These are phyloP conservation scores for Xylaria sp. DNA, from an alignment of 2,329 filamentous ascomycete species.

Conservation along the genomic window DNA sequence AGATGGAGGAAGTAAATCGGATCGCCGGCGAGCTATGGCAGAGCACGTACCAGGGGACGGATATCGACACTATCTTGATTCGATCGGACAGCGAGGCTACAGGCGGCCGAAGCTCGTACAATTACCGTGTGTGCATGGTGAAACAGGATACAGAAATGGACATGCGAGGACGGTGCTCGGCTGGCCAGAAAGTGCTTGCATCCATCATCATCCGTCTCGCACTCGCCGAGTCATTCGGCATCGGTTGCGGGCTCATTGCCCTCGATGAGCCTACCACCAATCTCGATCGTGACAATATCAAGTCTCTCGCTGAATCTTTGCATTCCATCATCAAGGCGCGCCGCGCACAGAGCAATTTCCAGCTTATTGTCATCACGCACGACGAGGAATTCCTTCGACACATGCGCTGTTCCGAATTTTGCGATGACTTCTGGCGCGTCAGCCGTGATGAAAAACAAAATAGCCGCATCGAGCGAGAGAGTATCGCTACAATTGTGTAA, in stretches of 20 bases:
- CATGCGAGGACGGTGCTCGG: constrained; percentile 97
- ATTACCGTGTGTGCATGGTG: constrained; percentile 98
- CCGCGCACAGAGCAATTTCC: constrained; percentile 90
- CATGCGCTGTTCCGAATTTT: constrained; percentile 95
- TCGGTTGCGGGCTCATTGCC: constrained; percentile 95
- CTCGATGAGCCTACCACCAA: constrained; percentile 98
- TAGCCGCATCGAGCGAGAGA: constrained; percentile 81
- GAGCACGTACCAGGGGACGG: constrained; percentile 94
- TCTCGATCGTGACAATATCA: constrained; percentile 94
- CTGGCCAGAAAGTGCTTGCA: constrained; percentile 95
- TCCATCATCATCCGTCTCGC: constrained; percentile 98
- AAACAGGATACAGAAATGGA: constrained; percentile 99
- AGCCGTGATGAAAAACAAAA: constrained; percentile 86
- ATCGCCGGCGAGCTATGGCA: constrained; percentile 98
- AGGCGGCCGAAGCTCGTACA: constrained; percentile 83
- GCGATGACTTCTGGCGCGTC: constrained; percentile 90
- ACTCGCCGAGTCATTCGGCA: constrained; percentile 93
- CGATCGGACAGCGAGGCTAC: constrained; percentile 86
- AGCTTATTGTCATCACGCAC: constrained; percentile 98
- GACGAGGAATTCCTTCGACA: constrained; percentile 94
- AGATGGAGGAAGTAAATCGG: constrained; percentile 98
- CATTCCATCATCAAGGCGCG: constrained; percentile 88
- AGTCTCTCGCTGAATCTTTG: constrained; percentile 83
- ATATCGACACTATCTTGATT: constrained; percentile 96
- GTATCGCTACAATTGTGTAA: constrained; percentile 62